A percentile compares a stretch with the other conserved stretches of the same genome.
phyloP scores from a whole-genome alignment of 768 basidiomycete genomes.

The Pleurotus platypus region DNA sequence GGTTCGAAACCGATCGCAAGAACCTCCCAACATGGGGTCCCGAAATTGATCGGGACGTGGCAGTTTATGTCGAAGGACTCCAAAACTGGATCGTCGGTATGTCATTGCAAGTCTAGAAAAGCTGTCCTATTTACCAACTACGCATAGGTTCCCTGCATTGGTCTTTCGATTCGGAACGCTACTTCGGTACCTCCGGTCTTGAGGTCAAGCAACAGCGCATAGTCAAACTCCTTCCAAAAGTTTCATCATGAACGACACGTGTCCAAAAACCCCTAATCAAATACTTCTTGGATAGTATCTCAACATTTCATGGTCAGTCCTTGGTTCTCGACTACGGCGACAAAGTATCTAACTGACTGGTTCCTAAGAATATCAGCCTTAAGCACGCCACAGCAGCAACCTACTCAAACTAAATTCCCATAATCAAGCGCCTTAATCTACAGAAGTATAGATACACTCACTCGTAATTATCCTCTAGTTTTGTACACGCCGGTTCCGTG shows the following conservation, averaged over 20 bases:
- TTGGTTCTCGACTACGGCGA: too few relatives aligned
- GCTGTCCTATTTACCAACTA: too few relatives aligned
- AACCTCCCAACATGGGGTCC: slow-evolving; percentile 31
- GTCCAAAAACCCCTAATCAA: too few relatives aligned
- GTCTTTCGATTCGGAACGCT: slow-evolving; percentile 41
- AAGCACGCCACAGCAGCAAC: too few relatives aligned
- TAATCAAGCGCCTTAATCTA: too few relatives aligned
- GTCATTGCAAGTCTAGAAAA: background rate
- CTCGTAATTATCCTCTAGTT: too few relatives aligned
- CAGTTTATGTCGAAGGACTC: slow-evolving; percentile 32
- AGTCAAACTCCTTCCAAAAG: slow-evolving; percentile 9
- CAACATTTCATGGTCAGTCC: background rate
- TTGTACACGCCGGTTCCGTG: too few relatives aligned
- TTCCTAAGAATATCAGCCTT: too few relatives aligned
- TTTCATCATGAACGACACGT: background rate
- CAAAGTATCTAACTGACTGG: too few relatives aligned
- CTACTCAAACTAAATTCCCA: too few relatives aligned
- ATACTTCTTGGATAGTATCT: too few relatives aligned
- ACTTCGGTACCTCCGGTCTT: slow-evolving; percentile 24
- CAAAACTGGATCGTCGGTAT: slow-evolving; percentile 31
- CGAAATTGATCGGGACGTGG: slow-evolving; percentile 26
- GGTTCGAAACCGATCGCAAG: slow-evolving; percentile 25
- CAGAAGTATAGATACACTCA: too few relatives aligned
- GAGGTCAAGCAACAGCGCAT: slow-evolving; percentile 22
- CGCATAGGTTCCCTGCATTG: slow-evolving; percentile 29